These are phyloP conservation scores for Penicillium sp. DNA, from an alignment of 2,329 filamentous ascomycete genomes.

Conservation along the genomic window DNA sequence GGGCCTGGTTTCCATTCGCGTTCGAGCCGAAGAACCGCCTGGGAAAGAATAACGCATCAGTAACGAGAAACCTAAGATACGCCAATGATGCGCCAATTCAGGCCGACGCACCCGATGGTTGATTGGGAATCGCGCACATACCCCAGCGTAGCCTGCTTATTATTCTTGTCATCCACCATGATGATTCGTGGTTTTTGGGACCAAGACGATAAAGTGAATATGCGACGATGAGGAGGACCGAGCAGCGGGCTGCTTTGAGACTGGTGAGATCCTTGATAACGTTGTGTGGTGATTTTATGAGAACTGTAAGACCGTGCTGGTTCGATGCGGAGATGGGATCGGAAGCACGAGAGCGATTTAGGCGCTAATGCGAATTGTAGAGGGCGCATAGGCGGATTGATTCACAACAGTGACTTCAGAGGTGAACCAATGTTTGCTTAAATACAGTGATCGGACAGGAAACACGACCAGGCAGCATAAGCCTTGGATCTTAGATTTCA, in stretches of 20 bases:
- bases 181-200: neutral
- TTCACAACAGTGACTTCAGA: neutral
- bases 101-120: slow-evolving; percentile 66
- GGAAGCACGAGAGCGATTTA: slow-evolving; percentile 16
- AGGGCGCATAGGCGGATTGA: slow-evolving; percentile 17
- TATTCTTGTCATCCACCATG: slow-evolving; percentile 33
- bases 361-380: slow-evolving; percentile 14
- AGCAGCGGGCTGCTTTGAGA: neutral
- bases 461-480: neutral
- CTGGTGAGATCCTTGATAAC: neutral
- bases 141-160: slow-evolving; percentile 82
- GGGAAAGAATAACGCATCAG: slow-evolving; percentile 5
- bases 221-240: neutral
- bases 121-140: slow-evolving; percentile 76
- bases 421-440: neutral
- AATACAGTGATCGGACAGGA: neutral
- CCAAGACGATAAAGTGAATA: neutral
- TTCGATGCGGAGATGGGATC: slow-evolving; percentile 4
- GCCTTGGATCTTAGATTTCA: neutral
- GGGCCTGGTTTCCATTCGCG: slow-evolving; percentile 55
- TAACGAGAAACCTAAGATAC: neutral
- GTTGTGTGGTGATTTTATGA: neutral
- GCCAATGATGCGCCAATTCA: neutral
- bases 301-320: neutral
- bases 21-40: slow-evolving; percentile 84